Percentiles rank a stretch among this genome's conserved stretches.
Conservation (phyloP, 768 basidiomycete genomes). For the Brasilioporus rufonigricans region DNA sequence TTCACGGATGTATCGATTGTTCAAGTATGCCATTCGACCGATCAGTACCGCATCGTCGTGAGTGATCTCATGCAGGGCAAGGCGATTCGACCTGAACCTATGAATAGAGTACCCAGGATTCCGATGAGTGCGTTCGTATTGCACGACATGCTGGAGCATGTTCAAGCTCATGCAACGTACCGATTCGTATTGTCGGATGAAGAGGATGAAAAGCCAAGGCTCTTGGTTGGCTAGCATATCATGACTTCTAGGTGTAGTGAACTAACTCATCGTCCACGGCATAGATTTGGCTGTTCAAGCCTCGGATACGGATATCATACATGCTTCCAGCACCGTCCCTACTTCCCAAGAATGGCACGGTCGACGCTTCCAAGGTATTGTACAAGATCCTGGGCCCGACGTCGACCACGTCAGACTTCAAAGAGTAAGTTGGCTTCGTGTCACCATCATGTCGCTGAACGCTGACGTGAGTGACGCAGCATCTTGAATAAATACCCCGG, state of each 20-base stretch:
- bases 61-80: constrained; percentile 28
- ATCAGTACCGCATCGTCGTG: constrained; percentile 61
- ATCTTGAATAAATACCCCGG: constrained; percentile 71
- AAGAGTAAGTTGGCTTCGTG: constrained; percentile 15
- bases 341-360: constrained; percentile 59
- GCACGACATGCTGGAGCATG: constrained; percentile 88
- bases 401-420: constrained; percentile 37
- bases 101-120: constrained; percentile 35
- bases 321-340: constrained; percentile 50
- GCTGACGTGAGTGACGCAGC: constrained; percentile 30
- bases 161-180: constrained; percentile 90
- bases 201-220: constrained; percentile 73
- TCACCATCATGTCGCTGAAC: background rate
- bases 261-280: background rate
- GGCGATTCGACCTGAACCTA: background rate
- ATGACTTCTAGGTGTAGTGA: background rate
- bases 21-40: constrained; percentile 83
- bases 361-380: constrained; percentile 78
- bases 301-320: constrained; percentile 78
- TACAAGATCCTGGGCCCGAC: constrained; percentile 74
- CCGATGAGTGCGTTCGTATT: constrained; percentile 89
- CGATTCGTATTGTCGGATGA: constrained; percentile 89
- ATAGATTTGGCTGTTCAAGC: constrained; percentile 96
- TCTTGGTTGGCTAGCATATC: constrained; percentile 56
- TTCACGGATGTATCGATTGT: constrained; percentile 59